A percentile compares a stretch with the other conserved stretches of the same genome.
Conservation (phyloP, 129 eudicot species). For the Chrysanthemum seticuspe region DNA sequence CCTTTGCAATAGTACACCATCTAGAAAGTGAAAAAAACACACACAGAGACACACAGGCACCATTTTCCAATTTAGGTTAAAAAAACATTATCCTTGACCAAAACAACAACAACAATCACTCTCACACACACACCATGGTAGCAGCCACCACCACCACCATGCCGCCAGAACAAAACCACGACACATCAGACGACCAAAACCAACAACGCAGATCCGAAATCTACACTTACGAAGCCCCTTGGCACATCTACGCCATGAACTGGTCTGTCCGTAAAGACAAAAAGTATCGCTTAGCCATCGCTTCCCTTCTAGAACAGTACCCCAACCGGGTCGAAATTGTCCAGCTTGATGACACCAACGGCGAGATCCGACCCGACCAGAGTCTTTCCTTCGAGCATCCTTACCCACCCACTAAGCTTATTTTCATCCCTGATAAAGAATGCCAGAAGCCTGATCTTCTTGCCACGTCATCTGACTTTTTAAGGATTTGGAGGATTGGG, state of each 20-base stretch:
- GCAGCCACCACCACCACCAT: constrained; percentile 15
- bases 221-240: constrained; percentile 97
- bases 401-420: constrained; percentile 83
- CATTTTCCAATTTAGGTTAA: too few species aligned
- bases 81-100: too few species aligned
- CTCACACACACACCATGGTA: too few species aligned
- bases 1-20: too few species aligned
- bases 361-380: constrained; percentile 85
- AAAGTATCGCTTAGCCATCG: constrained; percentile 87
- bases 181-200: constrained; percentile 83
- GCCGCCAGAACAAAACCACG: constrained; percentile 58
- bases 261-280: constrained; percentile 97
- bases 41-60: too few species aligned
- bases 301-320: constrained; percentile 75
- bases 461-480: constrained; percentile 81
- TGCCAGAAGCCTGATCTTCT: constrained; percentile 86
- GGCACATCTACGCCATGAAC: constrained; percentile 99
- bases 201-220: constrained; percentile 90
- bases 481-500: constrained; percentile 76
- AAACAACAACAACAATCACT: too few species aligned
- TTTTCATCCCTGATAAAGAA: constrained; percentile 89
- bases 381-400: constrained; percentile 86
- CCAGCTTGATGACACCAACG: constrained; percentile 87
- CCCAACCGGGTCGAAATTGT: constrained; percentile 90
- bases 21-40: too few species aligned